Percentiles rank a stretch among this genome's conserved stretches.
phyloP scores from a whole-genome alignment of 2,329 filamentous ascomycete genomes.

The Penicillium nordicum region DNA sequence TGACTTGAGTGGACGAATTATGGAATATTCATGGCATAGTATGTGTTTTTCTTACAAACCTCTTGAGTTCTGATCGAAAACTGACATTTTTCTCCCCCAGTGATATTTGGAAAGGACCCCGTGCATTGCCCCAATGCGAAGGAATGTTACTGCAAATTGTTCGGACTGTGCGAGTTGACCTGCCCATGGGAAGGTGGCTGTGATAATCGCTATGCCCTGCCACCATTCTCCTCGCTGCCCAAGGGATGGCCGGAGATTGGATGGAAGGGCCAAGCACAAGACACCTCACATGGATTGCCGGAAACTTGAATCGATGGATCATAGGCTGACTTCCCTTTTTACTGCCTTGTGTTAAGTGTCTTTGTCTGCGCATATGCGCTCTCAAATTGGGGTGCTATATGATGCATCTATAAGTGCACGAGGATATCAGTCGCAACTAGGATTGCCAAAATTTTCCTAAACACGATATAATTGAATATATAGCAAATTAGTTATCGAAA shows the following conservation, averaged over 20 bases:
- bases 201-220: constrained; percentile 57
- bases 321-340: not conserved
- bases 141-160: constrained; percentile 66
- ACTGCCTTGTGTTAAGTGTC: not conserved
- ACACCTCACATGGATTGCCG: constrained; percentile 33
- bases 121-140: constrained; percentile 60
- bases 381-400: not conserved
- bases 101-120: constrained; percentile 57
- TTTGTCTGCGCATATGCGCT: not conserved
- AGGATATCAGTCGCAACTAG: not conserved
- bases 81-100: constrained; percentile 29
- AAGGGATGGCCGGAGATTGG: constrained; percentile 60
- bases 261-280: constrained; percentile 45
- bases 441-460: not conserved
- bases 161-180: constrained; percentile 56
- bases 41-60: constrained; percentile 25
- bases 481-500: not conserved
- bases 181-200: constrained; percentile 47
- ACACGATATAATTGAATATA: not conserved
- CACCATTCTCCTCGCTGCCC: constrained; percentile 56
- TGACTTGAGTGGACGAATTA: constrained; percentile 50
- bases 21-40: constrained; percentile 62
- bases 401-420: not conserved
- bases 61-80: not conserved
- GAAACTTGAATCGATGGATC: constrained; percentile 19